Evolutionary conservation across 2,329 filamentous ascomycete species (phyloP).

Genomic region (Trichophyton schoenleinii): DNA sequence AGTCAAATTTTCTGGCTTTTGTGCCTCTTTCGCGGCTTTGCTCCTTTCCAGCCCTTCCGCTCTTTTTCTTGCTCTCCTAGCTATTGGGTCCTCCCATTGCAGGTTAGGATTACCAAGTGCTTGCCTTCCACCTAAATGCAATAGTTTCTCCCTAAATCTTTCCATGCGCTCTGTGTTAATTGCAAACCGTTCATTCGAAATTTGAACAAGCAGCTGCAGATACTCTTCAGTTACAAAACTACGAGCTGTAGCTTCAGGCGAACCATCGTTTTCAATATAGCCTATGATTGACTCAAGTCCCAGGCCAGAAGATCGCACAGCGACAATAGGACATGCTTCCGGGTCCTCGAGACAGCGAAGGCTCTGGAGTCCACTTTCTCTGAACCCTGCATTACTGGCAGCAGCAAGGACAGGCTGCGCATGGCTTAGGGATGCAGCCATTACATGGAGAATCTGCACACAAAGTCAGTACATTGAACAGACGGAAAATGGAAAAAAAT

Average conservation of each 20-base stretch:
- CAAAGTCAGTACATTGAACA: not conserved
- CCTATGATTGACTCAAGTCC: conserved; percentile 73
- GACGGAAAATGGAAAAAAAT: not conserved
- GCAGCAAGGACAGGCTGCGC: conserved; percentile 65
- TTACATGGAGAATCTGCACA: conserved; percentile 69
- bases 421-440: conserved; percentile 60
- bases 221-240: conserved; percentile 55
- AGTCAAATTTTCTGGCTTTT: not conserved
- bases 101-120: not conserved
- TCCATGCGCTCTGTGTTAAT: conserved; percentile 30
- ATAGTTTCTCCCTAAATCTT: conserved; percentile 24
- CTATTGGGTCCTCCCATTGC: conserved; percentile 29
- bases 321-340: conserved; percentile 58
- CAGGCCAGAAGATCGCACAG: conserved; percentile 70
- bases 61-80: conserved; percentile 29
- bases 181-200: conserved; percentile 53
- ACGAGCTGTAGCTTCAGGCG: conserved; percentile 28
- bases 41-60: conserved; percentile 30
- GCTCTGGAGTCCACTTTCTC: conserved; percentile 65
- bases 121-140: conserved; percentile 16
- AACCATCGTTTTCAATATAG: conserved; percentile 21
- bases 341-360: conserved; percentile 42
- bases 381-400: conserved; percentile 70
- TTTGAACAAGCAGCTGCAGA: conserved; percentile 51
- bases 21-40: conserved; percentile 11